Evolutionary conservation across 441 rosid genomes (phyloP).

Genomic region (Aleurites moluccanus): DNA sequence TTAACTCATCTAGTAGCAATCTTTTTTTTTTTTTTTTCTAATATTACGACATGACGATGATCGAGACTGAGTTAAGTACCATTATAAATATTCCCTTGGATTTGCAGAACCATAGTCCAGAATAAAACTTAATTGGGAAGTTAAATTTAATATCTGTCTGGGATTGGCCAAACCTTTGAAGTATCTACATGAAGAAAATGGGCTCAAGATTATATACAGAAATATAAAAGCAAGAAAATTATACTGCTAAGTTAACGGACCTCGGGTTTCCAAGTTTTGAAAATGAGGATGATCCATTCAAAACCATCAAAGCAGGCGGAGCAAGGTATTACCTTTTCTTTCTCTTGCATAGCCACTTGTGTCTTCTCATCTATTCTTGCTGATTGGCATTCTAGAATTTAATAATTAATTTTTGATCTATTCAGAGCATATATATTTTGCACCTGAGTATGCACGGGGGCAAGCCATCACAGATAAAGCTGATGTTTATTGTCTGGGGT

Average conservation of each 20-base stretch:
- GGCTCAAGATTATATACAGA: not conserved
- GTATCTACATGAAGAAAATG: slow-evolving; percentile 12
- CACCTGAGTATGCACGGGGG: slow-evolving; percentile 29
- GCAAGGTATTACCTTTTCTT: not conserved
- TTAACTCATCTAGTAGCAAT: not conserved
- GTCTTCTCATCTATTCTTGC: no score
- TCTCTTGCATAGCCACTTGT: not conserved
- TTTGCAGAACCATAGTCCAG: not conserved
- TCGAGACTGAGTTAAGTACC: not conserved
- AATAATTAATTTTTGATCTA: not conserved
- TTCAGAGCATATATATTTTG: slow-evolving; percentile 16
- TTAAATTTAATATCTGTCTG: slow-evolving; percentile 10
- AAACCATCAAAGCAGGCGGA: slow-evolving; percentile 7
- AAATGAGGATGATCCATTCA: slow-evolving; percentile 11
- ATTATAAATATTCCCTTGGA: not conserved
- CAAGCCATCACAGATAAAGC: slow-evolving; percentile 22
- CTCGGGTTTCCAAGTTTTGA: slow-evolving; percentile 3
- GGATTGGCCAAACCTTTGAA: slow-evolving; percentile 17
- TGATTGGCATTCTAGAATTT: not conserved
- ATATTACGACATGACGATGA: no score
- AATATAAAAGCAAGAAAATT: slow-evolving; percentile 2
- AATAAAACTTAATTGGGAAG: slow-evolving; percentile 11
- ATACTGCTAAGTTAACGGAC: slow-evolving; percentile 7
- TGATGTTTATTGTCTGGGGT: slow-evolving; percentile 29
- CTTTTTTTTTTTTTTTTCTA: not conserved